Evolutionary conservation across 306 rosid genomes (phyloP), one percentile per base, ranked within the genome.

Genomic region (Vigna nakashimae): DNA sequence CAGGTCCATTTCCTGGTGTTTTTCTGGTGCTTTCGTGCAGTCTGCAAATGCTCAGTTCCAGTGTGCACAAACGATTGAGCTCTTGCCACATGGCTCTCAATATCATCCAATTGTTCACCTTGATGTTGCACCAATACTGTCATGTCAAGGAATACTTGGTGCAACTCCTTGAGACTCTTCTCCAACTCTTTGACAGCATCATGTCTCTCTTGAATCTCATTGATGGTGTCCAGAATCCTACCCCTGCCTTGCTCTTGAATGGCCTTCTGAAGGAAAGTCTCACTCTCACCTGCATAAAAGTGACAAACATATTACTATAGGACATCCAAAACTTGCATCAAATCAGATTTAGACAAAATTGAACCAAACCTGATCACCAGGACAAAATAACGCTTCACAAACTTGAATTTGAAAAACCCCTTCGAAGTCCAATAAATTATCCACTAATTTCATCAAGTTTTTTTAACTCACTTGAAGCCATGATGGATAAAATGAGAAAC

Each of bases 71-170:
- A 92, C 0, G 98, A 95, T 65, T 79, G 84, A 42, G 98, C 98
- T 45, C 98, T 83, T 13, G 71, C 80, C 70, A 95, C 92, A 22
- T 95, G 95, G 88, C 85, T 83, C 83, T 95, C 98, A 6, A 95
- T 95, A 78, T 95, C 90, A 58, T 95, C 96, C 50, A 95, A 77
- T 71, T 95, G 97, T 82, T 95, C 98, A 4, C 97, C 98, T 78
- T 95, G 98, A 17, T 91, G 87, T 72, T 95, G 87, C 48, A 95
- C 98, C 85, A 92, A 38, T 20, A 95, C 98, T 6, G 98, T 90
- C 98, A 95, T 95, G 93, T 95, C 98, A 79, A 95, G 77, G 80
- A 95, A 95, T 77, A 95, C 98, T 74, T 95, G 98, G 87, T 95
- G 98, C 81, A 95, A 84, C 78, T 91, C 98, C 79, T 76, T 82